A percentile compares a stretch with the other conserved stretches of the same genome.
phyloP scores from a whole-genome alignment of 805 yeast genomes.

The Ogataea paradorogensis region DNA sequence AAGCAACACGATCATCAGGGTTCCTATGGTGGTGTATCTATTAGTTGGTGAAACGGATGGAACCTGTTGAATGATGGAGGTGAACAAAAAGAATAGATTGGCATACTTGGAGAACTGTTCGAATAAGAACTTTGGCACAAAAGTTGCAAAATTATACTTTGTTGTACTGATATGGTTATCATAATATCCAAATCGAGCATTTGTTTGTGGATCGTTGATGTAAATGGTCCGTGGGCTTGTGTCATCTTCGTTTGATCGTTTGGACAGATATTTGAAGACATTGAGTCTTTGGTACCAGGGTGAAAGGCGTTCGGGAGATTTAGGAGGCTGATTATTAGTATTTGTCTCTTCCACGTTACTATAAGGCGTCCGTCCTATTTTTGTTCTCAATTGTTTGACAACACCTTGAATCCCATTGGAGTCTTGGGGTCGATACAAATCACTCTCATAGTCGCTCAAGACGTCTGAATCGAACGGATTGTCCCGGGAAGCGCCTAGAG shows the following conservation, averaged over 20 bases:
- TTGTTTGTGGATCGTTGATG: conserved; percentile 60
- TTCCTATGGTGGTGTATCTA: conserved; percentile 91
- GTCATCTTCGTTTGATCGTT: conserved; percentile 20
- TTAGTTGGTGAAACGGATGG: conserved; percentile 97
- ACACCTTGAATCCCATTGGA: conserved; percentile 28
- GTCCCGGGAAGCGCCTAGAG: conserved; percentile 4
- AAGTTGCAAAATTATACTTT: conserved; percentile 89
- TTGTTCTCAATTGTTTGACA: conserved; percentile 28
- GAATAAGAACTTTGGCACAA: conserved; percentile 88
- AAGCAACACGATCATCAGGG: conserved; percentile 74
- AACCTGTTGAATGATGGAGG: conserved; percentile 93
- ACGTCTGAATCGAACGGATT: conserved; percentile 13
- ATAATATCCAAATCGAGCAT: conserved; percentile 53
- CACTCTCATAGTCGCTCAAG: conserved; percentile 9
- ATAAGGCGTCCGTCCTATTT: conserved; percentile 27
- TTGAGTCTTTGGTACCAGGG: not conserved
- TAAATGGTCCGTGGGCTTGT: conserved; percentile 61
- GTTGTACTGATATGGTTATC: conserved; percentile 93
- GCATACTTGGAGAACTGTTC: conserved; percentile 98
- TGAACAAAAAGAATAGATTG: conserved; percentile 86
- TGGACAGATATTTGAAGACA: conserved; percentile 23
- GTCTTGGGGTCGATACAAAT: conserved; percentile 2
- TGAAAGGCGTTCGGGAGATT: not conserved
- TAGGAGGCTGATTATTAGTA: not conserved
- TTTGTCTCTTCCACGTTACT: conserved; percentile 18